phyloP scores from a whole-genome alignment of 352 stramenopile species.

The Globisporangium nodosum region DNA sequence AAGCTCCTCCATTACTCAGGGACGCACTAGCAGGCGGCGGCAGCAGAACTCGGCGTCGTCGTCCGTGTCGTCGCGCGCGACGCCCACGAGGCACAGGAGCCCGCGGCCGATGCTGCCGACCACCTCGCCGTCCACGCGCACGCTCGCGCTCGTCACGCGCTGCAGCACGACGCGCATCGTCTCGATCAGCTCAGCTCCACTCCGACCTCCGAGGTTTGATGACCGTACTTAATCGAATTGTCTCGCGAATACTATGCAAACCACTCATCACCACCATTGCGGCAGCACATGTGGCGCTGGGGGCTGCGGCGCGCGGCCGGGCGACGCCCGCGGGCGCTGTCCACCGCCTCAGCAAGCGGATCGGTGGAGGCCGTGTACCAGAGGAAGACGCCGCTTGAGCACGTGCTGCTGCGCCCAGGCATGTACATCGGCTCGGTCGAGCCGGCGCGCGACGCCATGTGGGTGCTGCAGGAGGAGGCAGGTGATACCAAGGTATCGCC shows the following conservation, averaged over 20 bases:
- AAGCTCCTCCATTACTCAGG: neutral
- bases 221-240: too few relatives aligned
- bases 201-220: too few relatives aligned
- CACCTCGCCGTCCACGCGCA: constrained; percentile 69
- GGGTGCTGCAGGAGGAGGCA: constrained; percentile 45
- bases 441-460: constrained; percentile 65
- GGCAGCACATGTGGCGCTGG: neutral
- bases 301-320: neutral
- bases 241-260: too few relatives aligned
- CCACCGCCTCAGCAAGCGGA: neutral
- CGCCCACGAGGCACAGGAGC: constrained; percentile 74
- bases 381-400: constrained; percentile 87
- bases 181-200: neutral
- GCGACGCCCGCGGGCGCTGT: neutral
- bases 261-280: neutral
- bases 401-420: constrained; percentile 86
- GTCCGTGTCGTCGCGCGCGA: constrained; percentile 70
- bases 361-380: constrained; percentile 80
- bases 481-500: constrained; percentile 3
- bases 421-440: constrained; percentile 93
- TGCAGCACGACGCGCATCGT: constrained; percentile 78
- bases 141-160: constrained; percentile 70
- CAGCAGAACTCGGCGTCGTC: constrained; percentile 82
- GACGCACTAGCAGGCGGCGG: constrained; percentile 57
- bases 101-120: constrained; percentile 74